Percentiles rank a stretch among this genome's conserved stretches.
These are phyloP conservation scores for Butyriboletus loyo DNA, from an alignment of 768 basidiomycete species.

Conservation along the genomic window DNA sequence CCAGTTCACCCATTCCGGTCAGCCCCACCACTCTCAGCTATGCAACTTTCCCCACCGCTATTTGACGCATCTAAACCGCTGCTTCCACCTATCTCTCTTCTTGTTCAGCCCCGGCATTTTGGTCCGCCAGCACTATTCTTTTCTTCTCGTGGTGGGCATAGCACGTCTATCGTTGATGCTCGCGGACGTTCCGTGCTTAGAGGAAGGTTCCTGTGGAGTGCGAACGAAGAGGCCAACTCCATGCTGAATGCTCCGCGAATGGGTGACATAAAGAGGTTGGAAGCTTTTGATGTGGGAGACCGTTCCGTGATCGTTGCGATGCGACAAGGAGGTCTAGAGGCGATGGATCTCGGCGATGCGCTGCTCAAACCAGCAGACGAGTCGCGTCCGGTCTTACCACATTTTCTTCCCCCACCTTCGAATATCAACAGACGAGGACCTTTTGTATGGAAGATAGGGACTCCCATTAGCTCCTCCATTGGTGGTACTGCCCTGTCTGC, in stretches of 20 bases:
- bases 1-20: conserved; percentile 74
- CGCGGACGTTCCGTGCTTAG: conserved; percentile 82
- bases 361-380: conserved; percentile 76
- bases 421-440: conserved; percentile 67
- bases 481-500: conserved; percentile 40
- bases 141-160: conserved; percentile 87
- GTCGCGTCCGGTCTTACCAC: conserved; percentile 68
- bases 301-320: conserved; percentile 79
- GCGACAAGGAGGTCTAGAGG: conserved; percentile 84
- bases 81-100: conserved; percentile 68
- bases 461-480: conserved; percentile 50
- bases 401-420: conserved; percentile 60
- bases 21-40: conserved; percentile 41
- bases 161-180: conserved; percentile 84
- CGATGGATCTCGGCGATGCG: conserved; percentile 75
- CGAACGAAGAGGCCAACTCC: conserved; percentile 50
- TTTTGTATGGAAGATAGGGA: conserved; percentile 83
- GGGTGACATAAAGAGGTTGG: conserved; percentile 80
- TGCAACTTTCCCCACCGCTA: conserved; percentile 21
- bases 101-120: conserved; percentile 77
- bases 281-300: conserved; percentile 76
- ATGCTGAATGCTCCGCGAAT: conserved; percentile 44
- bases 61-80: conserved; percentile 51
- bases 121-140: conserved; percentile 86
- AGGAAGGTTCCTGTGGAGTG: conserved; percentile 75